Percentiles rank a stretch among this genome's conserved stretches.
These are phyloP conservation scores for Pouteria campechiana DNA, from an alignment of 179 eudicot genomes.

Conservation along the genomic window DNA sequence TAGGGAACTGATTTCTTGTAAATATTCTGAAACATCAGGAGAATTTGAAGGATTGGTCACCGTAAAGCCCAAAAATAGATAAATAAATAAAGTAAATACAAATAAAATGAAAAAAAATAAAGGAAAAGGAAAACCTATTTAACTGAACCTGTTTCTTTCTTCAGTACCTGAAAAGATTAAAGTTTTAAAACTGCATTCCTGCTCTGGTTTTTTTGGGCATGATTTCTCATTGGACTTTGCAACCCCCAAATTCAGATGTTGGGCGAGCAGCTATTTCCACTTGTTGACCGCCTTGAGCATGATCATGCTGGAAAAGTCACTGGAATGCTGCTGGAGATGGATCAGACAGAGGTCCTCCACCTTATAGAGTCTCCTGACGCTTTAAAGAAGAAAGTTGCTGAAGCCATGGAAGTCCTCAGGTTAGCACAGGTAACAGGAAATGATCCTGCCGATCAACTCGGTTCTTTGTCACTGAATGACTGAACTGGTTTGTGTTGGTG, in stretches of 20 bases:
- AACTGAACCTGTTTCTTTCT: too few relatives aligned
- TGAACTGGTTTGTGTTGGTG: too few relatives aligned
- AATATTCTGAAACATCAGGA: background rate
- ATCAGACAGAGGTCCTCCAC: slow-evolving; percentile 58
- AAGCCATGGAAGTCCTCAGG: slow-evolving; percentile 29
- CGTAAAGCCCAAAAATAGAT: too few relatives aligned
- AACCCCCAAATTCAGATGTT: slow-evolving; percentile 27
- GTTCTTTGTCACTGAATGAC: slow-evolving; percentile 10
- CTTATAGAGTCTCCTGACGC: slow-evolving; percentile 61
- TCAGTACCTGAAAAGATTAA: too few relatives aligned
- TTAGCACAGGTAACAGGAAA: slow-evolving; percentile 14
- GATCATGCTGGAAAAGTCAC: slow-evolving; percentile 50
- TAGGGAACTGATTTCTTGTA: background rate
- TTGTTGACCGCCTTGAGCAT: slow-evolving; percentile 37
- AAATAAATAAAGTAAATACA: too few relatives aligned
- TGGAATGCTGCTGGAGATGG: slow-evolving; percentile 62
- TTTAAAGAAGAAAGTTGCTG: slow-evolving; percentile 43
- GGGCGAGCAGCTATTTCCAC: slow-evolving; percentile 47
- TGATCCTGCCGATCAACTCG: slow-evolving; percentile 13
- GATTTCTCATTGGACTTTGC: background rate
- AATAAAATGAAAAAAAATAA: too few relatives aligned
- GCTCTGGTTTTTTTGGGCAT: background rate
- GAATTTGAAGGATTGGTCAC: too few relatives aligned
- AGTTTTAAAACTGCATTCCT: too few relatives aligned
- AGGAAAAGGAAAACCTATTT: too few relatives aligned